phyloP scores from a whole-genome alignment of 805 yeast species.

The Komagataella pseudopastoris region DNA sequence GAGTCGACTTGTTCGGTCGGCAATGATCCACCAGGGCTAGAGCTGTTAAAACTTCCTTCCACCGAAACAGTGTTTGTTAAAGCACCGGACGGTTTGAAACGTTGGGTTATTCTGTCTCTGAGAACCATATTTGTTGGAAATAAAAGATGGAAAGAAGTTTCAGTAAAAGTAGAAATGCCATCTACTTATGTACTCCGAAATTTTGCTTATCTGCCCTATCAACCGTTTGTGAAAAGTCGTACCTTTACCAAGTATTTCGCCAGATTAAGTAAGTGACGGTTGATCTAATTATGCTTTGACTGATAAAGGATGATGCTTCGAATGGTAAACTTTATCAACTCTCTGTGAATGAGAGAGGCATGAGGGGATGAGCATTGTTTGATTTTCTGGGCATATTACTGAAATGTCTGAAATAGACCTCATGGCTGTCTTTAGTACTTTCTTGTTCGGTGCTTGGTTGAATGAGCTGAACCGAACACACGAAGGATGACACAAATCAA shows the following conservation, averaged over 20 bases:
- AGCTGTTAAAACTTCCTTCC: neutral
- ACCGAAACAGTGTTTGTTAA: neutral
- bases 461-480: no score
- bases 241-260: neutral
- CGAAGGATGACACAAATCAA: no score
- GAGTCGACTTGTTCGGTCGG: neutral
- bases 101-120: neutral
- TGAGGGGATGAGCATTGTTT: neutral
- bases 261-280: neutral
- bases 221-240: neutral
- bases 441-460: no score
- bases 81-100: neutral
- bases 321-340: neutral
- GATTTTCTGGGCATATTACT: neutral
- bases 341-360: neutral
- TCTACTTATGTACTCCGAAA: neutral
- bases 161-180: neutral
- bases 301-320: neutral
- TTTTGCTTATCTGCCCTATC: neutral
- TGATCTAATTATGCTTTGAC: neutral
- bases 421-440: no score
- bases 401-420: no score
- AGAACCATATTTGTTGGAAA: neutral
- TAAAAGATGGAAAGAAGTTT: neutral
- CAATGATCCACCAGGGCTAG: neutral